Base-by-base conservation (phyloP, 106 monocot genomes). In the Platanthera guangdongensis region DNA sequence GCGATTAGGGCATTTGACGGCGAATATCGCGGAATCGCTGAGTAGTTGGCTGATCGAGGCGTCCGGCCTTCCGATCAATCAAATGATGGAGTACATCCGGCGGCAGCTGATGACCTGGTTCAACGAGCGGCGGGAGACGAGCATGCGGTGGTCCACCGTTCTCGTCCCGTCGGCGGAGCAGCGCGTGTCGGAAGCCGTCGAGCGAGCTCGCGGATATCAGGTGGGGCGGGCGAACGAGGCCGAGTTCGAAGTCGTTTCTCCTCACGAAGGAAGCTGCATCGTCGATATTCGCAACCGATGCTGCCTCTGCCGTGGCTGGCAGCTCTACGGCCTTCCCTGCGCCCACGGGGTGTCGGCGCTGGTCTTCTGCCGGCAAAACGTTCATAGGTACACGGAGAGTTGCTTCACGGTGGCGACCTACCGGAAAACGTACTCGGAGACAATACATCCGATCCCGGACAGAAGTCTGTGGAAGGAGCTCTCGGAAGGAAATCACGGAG, bases 41-140 rank as follows among this genome's bases (percentile, higher is more conserved):
- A 90, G 88, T 73, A 84, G 78, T 52, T 95, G 95, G 95, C 78
- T 95, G 77, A 82, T 89, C 10, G 95, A 95, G 77, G 92, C 90
- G 45, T 87, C 90, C 3, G 85, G 90, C 3, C 90, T 95, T 9
- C 95, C 95, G 0, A 90, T 95, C 74, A 84, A 90, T 73, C 95
- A 95, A 75, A 92, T 92, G 95, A 87, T 92, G 88, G 95, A 95
- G 67, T 82, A 83, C 71, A 89, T 95, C 53, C 63, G 95, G 9
- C 81, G 95, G 9, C 95, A 95, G 48, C 62, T 95, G 75, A 95
- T 95, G 95, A 95, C 88, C 0, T 95, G 95, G 95, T 95, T 95
- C 82, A 95, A 95, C 32, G 95, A 95, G 68, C 75, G 95, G 12
- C 84, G 95, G 19, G 95, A 95, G 77, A 76, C 74, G 52, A 92